phyloP scores from a whole-genome alignment of 345 rosid genomes.

The Moricandia moricandioides region DNA sequence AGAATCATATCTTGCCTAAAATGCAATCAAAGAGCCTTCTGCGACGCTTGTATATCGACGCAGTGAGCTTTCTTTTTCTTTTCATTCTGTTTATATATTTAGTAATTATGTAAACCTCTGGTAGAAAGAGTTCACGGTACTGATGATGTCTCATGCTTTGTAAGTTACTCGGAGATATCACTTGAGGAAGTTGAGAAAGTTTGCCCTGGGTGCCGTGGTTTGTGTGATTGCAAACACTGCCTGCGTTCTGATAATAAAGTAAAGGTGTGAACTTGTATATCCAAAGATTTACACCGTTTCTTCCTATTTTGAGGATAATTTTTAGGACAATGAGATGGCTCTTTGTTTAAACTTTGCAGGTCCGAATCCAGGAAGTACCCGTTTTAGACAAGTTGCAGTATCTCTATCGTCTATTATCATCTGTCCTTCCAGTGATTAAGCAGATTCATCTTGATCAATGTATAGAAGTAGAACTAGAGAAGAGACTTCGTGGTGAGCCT shows the following conservation, averaged over 20 bases:
- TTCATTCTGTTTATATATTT: not conserved
- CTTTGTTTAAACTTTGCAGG: conserved; percentile 46
- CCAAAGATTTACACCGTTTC: not conserved
- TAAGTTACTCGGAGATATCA: conserved; percentile 65
- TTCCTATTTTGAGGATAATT: not conserved
- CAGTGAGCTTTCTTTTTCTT: conserved; percentile 50
- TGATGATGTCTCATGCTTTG: conserved; percentile 19
- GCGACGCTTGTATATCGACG: conserved; percentile 66
- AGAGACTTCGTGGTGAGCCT: conserved; percentile 67
- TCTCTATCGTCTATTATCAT: conserved; percentile 69
- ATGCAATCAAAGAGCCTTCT: conserved; percentile 88
- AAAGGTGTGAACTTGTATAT: conserved; percentile 53
- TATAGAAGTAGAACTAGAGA: conserved; percentile 82
- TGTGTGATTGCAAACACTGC: conserved; percentile 87
- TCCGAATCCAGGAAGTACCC: conserved; percentile 69
- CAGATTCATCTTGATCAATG: conserved; percentile 85
- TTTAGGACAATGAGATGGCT: conserved; percentile 15
- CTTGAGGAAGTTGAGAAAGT: conserved; percentile 75
- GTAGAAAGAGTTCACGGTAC: not conserved
- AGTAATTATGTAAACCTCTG: not conserved
- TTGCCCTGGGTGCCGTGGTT: conserved; percentile 96
- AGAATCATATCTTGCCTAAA: conserved; percentile 68
- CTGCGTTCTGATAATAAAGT: conserved; percentile 75
- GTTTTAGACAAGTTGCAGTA: conserved; percentile 82
- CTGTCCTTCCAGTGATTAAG: conserved; percentile 86